Conservation (phyloP, 768 basidiomycete genomes). For the Strobilomyces echinocephalus region DNA sequence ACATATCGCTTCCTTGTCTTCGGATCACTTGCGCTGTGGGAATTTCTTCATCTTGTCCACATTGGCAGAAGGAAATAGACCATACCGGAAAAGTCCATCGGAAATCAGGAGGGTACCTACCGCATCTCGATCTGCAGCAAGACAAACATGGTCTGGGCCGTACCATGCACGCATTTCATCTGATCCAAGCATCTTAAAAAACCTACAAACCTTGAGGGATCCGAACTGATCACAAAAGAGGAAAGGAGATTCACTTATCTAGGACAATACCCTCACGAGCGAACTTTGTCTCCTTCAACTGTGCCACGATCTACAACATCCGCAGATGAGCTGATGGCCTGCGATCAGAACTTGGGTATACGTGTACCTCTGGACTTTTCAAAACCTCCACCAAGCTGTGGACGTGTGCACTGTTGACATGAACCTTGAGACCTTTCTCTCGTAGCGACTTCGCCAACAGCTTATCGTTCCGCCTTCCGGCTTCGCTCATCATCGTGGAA, state of each 20-base stretch:
- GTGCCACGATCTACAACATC: constrained; percentile 53
- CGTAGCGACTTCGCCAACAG: constrained; percentile 65
- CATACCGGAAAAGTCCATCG: constrained; percentile 87
- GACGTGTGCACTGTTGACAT: constrained; percentile 89
- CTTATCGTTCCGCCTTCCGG: constrained; percentile 78
- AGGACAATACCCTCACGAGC: constrained; percentile 88
- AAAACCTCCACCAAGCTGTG: constrained; percentile 93
- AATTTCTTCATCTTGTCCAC: background rate
- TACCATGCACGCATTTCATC: constrained; percentile 99
- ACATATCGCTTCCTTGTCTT: constrained; percentile 79
- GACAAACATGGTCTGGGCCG: constrained; percentile 87
- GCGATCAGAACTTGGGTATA: constrained; percentile 30
- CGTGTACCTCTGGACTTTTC: constrained; percentile 88
- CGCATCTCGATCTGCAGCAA: constrained; percentile 90
- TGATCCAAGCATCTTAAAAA: constrained; percentile 94
- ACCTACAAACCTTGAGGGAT: constrained; percentile 44
- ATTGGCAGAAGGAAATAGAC: background rate
- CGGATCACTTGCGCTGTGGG: constrained; percentile 72
- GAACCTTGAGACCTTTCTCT: constrained; percentile 86
- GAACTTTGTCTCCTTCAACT: constrained; percentile 93
- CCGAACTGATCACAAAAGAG: background rate
- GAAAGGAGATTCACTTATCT: constrained; percentile 56
- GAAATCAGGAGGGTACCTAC: constrained; percentile 93
- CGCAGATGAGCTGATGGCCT: background rate
- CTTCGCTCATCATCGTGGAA: constrained; percentile 80